Base-by-base conservation (phyloP, 495 filamentous ascomycete genomes). In the Tetracladium setigerum region DNA sequence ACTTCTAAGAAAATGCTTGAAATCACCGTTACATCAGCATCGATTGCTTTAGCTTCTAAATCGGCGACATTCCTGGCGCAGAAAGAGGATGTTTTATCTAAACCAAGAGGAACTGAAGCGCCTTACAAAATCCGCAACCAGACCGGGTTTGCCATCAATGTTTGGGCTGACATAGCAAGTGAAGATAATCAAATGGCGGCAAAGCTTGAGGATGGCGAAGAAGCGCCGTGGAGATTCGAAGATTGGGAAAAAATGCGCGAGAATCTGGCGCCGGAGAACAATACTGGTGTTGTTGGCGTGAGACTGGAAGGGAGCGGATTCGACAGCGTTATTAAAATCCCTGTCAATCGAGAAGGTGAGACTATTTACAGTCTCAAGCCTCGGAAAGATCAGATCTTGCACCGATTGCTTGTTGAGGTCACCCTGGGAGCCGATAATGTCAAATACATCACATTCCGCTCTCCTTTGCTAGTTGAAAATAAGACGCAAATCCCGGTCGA, bases 371-470 rank as follows among this genome's bases (percentile, higher is more conserved):
- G 80, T 39, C 71, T 98, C 40, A 80, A 82, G 45, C 87, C 89
- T 11, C 81, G 86, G 44, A 89, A 91, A 60, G 82, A 95, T 56
- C 71, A 82, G 37, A 74, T 95, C 15, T 74, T 88, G 55, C 94
- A 98, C 63, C 83, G 89, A 22, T 73, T 98, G 15, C 76, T 97
- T 30, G 91, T 96, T 24, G 90, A 98, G 45, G 83, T 98, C 52
- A 90, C 80, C 41, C 77, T 98, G 30, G 91, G 89, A 18, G 64
- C 78, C 3, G 89, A 98, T 65, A 96, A 95, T 50, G 83, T 98
- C 64, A 98, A 98, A 66, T 91, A 95, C 62, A 92, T 98, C 57
- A 97, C 89, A 8, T 87, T 98, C 61, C 81, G 91, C 33, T 97
- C 92, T 12, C 92, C 92, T 6, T 72, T 98, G n/a, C 67, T 95